A percentile compares a stretch with the other conserved stretches of the same genome.
These are phyloP conservation scores for Ophiostoma piceae DNA, from an alignment of 2,329 filamentous ascomycete genomes.

Conservation along the genomic window DNA sequence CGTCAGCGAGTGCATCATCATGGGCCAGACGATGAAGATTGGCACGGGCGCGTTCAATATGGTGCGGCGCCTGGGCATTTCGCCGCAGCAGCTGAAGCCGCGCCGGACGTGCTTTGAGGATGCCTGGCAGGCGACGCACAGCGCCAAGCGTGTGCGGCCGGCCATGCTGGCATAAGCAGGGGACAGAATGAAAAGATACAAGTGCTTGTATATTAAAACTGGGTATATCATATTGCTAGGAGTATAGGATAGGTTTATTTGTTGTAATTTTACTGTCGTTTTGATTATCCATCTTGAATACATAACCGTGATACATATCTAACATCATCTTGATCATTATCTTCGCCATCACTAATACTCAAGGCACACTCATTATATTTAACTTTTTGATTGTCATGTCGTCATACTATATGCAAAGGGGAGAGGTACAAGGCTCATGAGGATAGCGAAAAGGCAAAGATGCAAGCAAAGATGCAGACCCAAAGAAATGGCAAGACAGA, in stretches of 20 bases:
- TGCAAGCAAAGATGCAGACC: background rate
- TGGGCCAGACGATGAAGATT: slow-evolving; percentile 89
- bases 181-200: background rate
- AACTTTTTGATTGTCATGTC: slow-evolving; percentile 4
- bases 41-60: slow-evolving; percentile 92
- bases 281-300: too few species aligned
- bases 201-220: background rate
- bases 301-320: too few species aligned
- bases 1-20: slow-evolving; percentile 94
- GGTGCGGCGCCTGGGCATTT: slow-evolving; percentile 67
- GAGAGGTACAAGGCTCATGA: slow-evolving; percentile 6
- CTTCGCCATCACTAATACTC: too few species aligned
- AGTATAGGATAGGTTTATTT: background rate
- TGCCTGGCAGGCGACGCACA: slow-evolving; percentile 42
- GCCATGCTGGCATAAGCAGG: background rate
- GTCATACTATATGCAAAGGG: slow-evolving; percentile 15
- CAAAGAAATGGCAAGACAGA: background rate
- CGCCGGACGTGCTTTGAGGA: slow-evolving; percentile 68
- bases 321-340: too few species aligned
- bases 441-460: slow-evolving; percentile 1
- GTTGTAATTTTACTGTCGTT: background rate
- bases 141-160: slow-evolving; percentile 1
- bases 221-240: slow-evolving; percentile 2
- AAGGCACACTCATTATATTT: background rate
- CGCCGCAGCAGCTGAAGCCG: slow-evolving; percentile 50